A percentile compares a stretch with the other conserved stretches of the same genome.
These are phyloP conservation scores for Arctium lappa DNA, from an alignment of 129 eudicot species.

Conservation along the genomic window DNA sequence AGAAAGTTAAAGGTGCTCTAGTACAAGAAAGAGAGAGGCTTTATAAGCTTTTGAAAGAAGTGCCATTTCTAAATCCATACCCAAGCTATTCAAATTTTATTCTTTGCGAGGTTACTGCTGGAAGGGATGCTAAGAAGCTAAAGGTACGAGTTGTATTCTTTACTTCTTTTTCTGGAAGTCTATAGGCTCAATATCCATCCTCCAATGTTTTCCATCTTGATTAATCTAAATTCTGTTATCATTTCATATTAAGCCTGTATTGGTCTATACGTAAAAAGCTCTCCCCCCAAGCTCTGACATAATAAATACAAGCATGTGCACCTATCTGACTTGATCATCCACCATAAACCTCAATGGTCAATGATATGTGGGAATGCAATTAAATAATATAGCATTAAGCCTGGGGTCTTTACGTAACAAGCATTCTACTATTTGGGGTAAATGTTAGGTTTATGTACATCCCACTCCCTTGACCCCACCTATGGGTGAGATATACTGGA, in stretches of 20 bases:
- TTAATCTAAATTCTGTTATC: neutral
- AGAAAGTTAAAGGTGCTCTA: constrained; percentile 90
- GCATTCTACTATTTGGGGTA: too few species aligned
- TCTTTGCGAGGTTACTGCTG: constrained; percentile 84
- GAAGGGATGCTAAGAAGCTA: constrained; percentile 95
- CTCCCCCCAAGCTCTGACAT: too few species aligned
- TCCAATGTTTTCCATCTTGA: neutral
- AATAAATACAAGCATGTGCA: too few species aligned
- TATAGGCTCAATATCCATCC: neutral
- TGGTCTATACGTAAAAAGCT: neutral
- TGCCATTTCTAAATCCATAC: constrained; percentile 84
- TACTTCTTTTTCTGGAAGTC: neutral
- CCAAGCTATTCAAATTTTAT: constrained; percentile 97
- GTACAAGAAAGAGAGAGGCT: constrained; percentile 91
- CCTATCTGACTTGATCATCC: too few species aligned
- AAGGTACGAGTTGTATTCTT: constrained; percentile 50
- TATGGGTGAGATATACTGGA: too few species aligned
- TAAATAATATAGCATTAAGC: too few species aligned
- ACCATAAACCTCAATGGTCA: too few species aligned
- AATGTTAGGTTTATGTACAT: too few species aligned
- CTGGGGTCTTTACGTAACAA: too few species aligned
- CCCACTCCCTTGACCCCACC: too few species aligned
- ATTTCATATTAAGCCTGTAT: neutral
- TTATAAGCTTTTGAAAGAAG: constrained; percentile 69
- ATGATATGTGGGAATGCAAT: too few species aligned